Conservation (phyloP, 2,329 filamentous ascomycete species). For the Hymenoscyphus albidus region DNA sequence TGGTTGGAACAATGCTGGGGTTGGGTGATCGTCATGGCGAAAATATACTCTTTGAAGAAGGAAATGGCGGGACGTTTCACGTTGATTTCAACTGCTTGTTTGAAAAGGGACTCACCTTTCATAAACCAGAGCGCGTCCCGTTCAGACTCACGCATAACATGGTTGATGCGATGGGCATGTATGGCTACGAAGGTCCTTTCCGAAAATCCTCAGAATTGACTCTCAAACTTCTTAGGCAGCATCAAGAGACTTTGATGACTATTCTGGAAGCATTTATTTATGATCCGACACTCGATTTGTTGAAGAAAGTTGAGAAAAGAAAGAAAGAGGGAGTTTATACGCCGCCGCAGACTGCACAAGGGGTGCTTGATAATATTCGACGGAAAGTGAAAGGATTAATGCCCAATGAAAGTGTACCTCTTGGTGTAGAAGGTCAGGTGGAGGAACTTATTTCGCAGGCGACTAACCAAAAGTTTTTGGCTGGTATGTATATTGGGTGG, state of each 20-base stretch:
- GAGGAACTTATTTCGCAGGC: slow-evolving; percentile 89
- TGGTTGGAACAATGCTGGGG: slow-evolving; percentile 91
- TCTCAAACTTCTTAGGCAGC: slow-evolving; percentile 75
- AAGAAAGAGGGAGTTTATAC: slow-evolving; percentile 34
- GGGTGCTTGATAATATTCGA: slow-evolving; percentile 84
- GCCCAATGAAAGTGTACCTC: slow-evolving; percentile 81
- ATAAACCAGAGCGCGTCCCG: slow-evolving; percentile 89
- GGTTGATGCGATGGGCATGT: slow-evolving; percentile 94
- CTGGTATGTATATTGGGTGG: slow-evolving; percentile 98
- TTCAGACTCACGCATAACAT: slow-evolving; percentile 99
- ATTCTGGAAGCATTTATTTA: slow-evolving; percentile 96
- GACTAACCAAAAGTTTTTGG: slow-evolving; percentile 72
- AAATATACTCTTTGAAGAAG: slow-evolving; percentile 92
- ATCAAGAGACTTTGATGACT: slow-evolving; percentile 95
- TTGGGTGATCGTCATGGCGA: slow-evolving; percentile 95
- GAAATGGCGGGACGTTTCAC: slow-evolving; percentile 89
- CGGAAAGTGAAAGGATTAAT: slow-evolving; percentile 82
- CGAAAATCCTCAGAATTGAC: slow-evolving; percentile 87
- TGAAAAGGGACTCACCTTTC: slow-evolving; percentile 93
- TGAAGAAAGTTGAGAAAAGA: slow-evolving; percentile 64
- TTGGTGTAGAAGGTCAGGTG: slow-evolving; percentile 96
- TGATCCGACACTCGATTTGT: slow-evolving; percentile 90
- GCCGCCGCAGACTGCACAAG: slow-evolving; percentile 65
- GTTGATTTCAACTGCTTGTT: slow-evolving; percentile 99
- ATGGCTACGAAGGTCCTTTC: slow-evolving; percentile 91